Conservation (phyloP, 805 yeast species). For the Starmerella floris region DNA sequence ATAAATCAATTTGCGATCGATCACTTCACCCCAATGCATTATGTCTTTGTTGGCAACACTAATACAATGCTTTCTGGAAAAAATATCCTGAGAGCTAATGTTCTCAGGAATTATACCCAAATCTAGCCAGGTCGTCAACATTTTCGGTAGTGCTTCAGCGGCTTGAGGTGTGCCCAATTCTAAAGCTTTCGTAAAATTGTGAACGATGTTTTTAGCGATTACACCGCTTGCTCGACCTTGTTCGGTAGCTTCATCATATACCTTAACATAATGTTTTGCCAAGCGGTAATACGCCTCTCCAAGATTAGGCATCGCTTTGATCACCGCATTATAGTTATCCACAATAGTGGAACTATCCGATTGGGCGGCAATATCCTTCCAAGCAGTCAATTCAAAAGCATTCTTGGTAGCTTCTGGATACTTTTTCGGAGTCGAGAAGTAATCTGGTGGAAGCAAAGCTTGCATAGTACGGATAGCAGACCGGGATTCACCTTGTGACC, state of each 20-base stretch:
- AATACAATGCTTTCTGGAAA: constrained; percentile 9
- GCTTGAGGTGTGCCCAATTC: constrained; percentile 50
- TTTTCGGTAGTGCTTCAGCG: constrained; percentile 76
- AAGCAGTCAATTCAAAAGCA: constrained; percentile 68
- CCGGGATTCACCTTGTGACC: constrained; percentile 81
- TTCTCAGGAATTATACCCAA: constrained; percentile 27
- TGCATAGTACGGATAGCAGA: constrained; percentile 62
- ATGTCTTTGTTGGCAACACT: constrained; percentile 10
- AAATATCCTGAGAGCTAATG: not conserved
- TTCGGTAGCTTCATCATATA: constrained; percentile 39
- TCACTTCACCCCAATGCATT: constrained; percentile 10
- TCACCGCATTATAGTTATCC: constrained; percentile 51
- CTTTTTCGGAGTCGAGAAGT: constrained; percentile 10
- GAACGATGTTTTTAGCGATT: constrained; percentile 43
- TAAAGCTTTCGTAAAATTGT: constrained; percentile 46
- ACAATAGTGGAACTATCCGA: constrained; percentile 63
- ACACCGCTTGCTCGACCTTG: constrained; percentile 27
- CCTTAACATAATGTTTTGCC: constrained; percentile 66
- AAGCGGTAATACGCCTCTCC: constrained; percentile 69
- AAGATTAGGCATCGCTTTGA: constrained; percentile 43
- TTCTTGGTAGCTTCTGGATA: constrained; percentile 25
- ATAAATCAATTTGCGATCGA: constrained; percentile 37
- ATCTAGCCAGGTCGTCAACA: constrained; percentile 60
- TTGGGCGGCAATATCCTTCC: constrained; percentile 80
- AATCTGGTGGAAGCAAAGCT: constrained; percentile 26